Conservation (phyloP, 768 basidiomycete genomes). For the Peribolospora kevripleyi region DNA sequence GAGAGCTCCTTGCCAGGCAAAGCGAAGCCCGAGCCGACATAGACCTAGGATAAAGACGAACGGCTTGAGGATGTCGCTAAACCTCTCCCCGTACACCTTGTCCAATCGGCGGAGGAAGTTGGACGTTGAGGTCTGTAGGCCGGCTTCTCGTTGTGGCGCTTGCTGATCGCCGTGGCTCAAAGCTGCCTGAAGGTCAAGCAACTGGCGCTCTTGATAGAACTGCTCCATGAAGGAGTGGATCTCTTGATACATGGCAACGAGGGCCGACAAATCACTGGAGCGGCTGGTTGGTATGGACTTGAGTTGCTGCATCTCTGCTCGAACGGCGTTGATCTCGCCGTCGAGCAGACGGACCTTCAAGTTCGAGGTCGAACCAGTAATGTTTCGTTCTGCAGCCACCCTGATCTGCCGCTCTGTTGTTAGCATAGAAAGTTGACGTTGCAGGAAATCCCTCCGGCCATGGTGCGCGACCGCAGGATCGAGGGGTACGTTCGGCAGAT, state of each 20-base stretch:
- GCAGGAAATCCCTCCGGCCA: constrained; percentile 1
- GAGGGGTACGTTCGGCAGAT: constrained; percentile 58
- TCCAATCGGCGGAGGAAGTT: constrained; percentile 53
- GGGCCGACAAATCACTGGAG: not conserved
- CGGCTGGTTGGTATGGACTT: too few species aligned
- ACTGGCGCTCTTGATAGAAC: constrained; percentile 15
- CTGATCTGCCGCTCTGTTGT: not conserved
- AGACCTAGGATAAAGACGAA: constrained; percentile 41
- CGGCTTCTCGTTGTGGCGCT: constrained; percentile 12
- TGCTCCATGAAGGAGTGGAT: constrained; percentile 42
- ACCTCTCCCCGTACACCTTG: constrained; percentile 36
- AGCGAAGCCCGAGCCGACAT: constrained; percentile 46
- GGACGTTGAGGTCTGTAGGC: constrained; percentile 51
- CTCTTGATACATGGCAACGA: constrained; percentile 28
- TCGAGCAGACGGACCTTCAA: too few species aligned
- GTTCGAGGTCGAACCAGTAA: too few species aligned
- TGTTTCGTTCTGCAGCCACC: too few species aligned
- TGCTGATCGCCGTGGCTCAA: not conserved
- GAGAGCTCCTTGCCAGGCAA: constrained; percentile 19
- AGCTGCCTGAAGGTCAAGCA: not conserved
- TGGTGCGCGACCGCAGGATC: constrained; percentile 54
- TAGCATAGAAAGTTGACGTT: not conserved
- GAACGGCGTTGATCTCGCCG: too few species aligned
- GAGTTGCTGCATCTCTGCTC: too few species aligned
- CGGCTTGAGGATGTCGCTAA: constrained; percentile 42